Evolutionary conservation across 441 rosid genomes (phyloP).

Genomic region (Erodium trifolium): DNA sequence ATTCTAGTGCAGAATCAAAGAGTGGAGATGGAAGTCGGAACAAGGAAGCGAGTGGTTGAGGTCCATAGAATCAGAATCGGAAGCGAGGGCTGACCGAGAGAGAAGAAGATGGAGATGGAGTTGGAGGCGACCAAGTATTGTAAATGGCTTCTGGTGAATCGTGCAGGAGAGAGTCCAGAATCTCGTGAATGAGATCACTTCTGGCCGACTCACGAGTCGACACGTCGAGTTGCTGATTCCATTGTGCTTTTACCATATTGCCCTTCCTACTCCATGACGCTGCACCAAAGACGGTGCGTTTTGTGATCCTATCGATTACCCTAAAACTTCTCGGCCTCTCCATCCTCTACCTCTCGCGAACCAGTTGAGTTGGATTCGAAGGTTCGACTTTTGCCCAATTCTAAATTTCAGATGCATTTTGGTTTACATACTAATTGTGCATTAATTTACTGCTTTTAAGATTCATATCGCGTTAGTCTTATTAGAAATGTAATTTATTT

Average conservation of each 20-base stretch:
- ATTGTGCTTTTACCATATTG: background rate
- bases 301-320: no score
- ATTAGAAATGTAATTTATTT: background rate
- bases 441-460: background rate
- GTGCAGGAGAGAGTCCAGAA: no score
- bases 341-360: background rate
- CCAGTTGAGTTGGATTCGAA: background rate
- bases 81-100: background rate
- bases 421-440: background rate
- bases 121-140: no score
- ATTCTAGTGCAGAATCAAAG: constrained; percentile 9
- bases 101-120: background rate
- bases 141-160: background rate
- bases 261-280: background rate
- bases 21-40: background rate
- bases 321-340: background rate
- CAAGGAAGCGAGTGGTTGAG: background rate
- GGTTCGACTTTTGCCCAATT: background rate
- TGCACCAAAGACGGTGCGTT: background rate
- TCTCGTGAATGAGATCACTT: no score
- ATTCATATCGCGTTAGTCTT: background rate
- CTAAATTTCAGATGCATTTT: background rate
- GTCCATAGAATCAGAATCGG: no score
- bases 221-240: background rate
- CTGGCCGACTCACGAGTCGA: background rate